Conservation (phyloP, 495 filamentous ascomycete genomes). For the Neurospora sp. region DNA sequence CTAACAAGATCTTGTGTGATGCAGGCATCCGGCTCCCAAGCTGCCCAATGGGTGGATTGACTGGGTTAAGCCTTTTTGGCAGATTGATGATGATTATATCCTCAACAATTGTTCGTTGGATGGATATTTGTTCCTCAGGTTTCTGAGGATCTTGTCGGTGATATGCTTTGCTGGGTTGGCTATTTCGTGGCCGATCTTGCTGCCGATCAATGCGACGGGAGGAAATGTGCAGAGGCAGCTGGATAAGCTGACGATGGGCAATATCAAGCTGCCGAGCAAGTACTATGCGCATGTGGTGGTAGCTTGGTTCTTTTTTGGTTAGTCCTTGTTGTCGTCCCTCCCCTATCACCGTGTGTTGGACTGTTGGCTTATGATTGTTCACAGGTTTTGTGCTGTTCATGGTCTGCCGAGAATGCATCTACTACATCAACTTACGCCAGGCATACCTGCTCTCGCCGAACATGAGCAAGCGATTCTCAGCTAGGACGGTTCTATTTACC, state of each 20-base stretch:
- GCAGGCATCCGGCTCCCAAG: constrained; percentile 51
- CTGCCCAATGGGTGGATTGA: constrained; percentile 57
- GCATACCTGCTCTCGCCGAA: constrained; percentile 60
- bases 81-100: constrained; percentile 50
- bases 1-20: constrained; percentile 11
- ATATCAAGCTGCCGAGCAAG: constrained; percentile 40
- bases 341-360: not conserved
- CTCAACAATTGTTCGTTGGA: constrained; percentile 61
- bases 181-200: constrained; percentile 66
- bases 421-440: constrained; percentile 58
- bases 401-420: constrained; percentile 55
- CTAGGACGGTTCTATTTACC: constrained; percentile 59
- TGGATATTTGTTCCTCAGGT: constrained; percentile 73
- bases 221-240: constrained; percentile 48
- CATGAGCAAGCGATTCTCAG: constrained; percentile 55
- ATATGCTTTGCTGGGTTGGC: constrained; percentile 63
- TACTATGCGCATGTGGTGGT: constrained; percentile 56
- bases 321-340: constrained; percentile 8
- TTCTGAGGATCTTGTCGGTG: constrained; percentile 55
- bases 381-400: constrained; percentile 56
- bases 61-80: constrained; percentile 54
- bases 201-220: constrained; percentile 69
- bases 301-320: constrained; percentile 56
- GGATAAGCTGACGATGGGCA: constrained; percentile 56
- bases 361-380: not conserved